Evolutionary conservation across 163 green algal species (phyloP).

Genomic region (Scenedesmus sp.): DNA sequence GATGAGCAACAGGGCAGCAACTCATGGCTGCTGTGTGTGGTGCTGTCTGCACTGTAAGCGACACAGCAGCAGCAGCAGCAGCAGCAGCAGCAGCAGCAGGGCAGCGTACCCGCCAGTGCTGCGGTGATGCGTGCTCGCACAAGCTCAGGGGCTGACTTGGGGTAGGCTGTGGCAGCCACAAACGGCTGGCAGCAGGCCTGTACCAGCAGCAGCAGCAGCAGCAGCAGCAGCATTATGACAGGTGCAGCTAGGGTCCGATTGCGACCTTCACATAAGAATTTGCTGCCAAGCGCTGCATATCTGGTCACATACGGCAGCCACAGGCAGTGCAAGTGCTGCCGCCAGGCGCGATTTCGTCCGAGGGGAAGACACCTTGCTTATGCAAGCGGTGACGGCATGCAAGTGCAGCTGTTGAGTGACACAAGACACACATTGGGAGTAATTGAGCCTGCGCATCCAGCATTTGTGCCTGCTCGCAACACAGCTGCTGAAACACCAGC

Average conservation of each 20-base stretch:
- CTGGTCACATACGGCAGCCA: too few species aligned
- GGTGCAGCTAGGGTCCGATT: too few species aligned
- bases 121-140: conserved; percentile 34
- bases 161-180: not conserved
- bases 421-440: too few species aligned
- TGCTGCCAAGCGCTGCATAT: too few species aligned
- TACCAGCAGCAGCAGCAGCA: conserved; percentile 24
- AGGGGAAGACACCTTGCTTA: too few species aligned
- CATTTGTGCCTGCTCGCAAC: too few species aligned
- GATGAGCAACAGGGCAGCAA: not conserved
- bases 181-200: conserved; percentile 45
- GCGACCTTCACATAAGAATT: too few species aligned
- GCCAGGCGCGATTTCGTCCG: too few species aligned
- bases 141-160: conserved; percentile 17
- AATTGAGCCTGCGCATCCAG: not conserved
- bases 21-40: not conserved
- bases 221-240: not conserved
- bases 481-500: not conserved
- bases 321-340: too few species aligned
- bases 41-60: too few species aligned
- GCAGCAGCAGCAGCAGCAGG: not conserved
- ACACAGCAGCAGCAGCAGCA: not conserved
- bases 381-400: too few species aligned
- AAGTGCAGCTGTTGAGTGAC: not conserved
- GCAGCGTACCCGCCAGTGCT: not conserved